Conservation (phyloP, 306 rosid genomes). For the Cucurbita moschata region DNA sequence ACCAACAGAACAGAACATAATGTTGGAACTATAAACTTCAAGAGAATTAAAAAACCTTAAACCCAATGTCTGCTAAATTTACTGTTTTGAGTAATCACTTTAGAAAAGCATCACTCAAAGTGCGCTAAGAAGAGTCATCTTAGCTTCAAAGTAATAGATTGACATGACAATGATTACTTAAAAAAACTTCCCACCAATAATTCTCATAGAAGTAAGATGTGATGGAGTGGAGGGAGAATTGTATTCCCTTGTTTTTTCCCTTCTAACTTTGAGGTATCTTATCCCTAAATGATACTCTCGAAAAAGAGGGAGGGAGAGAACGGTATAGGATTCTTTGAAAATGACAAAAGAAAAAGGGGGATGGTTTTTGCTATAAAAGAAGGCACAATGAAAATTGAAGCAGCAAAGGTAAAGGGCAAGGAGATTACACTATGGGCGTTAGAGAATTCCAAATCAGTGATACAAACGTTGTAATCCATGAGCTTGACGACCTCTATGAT, state of each 20-base stretch:
- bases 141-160: neutral
- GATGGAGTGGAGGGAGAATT: neutral
- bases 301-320: neutral
- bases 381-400: neutral
- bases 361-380: neutral
- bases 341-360: neutral
- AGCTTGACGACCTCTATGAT: slow-evolving; percentile 20
- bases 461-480: slow-evolving; percentile 11
- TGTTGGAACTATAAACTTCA: neutral
- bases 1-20: too few species aligned
- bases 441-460: slow-evolving; percentile 8
- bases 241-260: neutral
- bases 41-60: too few species aligned
- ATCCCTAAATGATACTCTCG: neutral
- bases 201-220: neutral
- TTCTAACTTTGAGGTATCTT: neutral
- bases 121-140: too few species aligned
- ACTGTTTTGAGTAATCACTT: neutral
- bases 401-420: neutral
- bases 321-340: neutral
- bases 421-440: neutral
- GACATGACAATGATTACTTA: neutral
- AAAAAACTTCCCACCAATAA: too few species aligned
- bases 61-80: neutral
- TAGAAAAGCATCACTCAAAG: neutral